Base-by-base conservation (phyloP, 2,329 filamentous ascomycete species). In the Aspergillus nomiae region DNA sequence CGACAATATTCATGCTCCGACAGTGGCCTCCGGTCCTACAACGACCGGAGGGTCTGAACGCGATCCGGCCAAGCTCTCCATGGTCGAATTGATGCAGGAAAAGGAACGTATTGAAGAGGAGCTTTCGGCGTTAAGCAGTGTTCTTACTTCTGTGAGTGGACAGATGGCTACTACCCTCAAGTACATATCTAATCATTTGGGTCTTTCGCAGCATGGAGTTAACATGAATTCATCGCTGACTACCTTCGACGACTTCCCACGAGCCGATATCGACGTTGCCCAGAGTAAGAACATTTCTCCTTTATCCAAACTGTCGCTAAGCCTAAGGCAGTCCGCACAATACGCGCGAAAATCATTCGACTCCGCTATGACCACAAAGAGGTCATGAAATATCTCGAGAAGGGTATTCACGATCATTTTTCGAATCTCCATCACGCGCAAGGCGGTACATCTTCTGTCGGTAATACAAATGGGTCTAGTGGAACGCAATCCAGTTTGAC, bases 321-420 rank as follows among this genome's bases (percentile, higher is more conserved):
- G 28, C 60, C 21, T 58, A 56, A 16, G 21, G 60, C 71, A 96
- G 92, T 99, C 74, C 92, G 95, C 65, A 97, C 92, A n/a, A 97
- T 94, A 43, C 86, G 95, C 77, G 87, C 94, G 32, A 89, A 92
- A 64, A 97, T 99, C 69, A 95, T 98, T 69, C 85, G 89, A 69
- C 84, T 98, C 45, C 89, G 91, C 67, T 98, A 97, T 74, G 95
- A 99, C 78, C 94, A 97, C 81, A 97, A 96, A 76, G 88, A 89
- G 45, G 81, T 97, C 50, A 97, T 98, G 93, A 80, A 81, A 62
- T 83, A 85, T 63, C 90, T 98, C 69, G 95, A 98, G 77, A 89
- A 89, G 72, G 89, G 89, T 54, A 85, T 99, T n/a, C 92, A 98
- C 74, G 89, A 91, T 68, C 91, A 95, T 74, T 97, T 98, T 76